These are phyloP conservation scores for Ascoidea asiatica DNA, from an alignment of 805 yeast genomes.

Conservation along the genomic window DNA sequence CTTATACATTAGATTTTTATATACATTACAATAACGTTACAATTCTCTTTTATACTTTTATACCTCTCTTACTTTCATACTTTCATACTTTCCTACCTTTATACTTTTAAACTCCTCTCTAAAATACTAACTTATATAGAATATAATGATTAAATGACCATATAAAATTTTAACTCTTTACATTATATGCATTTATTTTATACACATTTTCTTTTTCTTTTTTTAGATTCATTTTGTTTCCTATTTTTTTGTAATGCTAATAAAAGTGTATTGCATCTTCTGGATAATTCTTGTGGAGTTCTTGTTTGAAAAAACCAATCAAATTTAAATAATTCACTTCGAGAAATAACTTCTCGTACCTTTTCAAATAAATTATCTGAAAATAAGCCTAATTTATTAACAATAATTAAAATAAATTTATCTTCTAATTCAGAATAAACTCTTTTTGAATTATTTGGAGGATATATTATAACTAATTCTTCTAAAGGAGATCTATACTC, in stretches of 20 bases:
- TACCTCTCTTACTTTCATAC: too few species aligned
- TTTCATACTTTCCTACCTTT: background rate
- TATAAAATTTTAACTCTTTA: background rate
- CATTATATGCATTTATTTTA: background rate
- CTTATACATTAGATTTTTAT: too few species aligned
- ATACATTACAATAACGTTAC: too few species aligned
- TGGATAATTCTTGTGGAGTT: slow-evolving; percentile 56
- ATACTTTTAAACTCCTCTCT: background rate
- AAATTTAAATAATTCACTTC: slow-evolving; percentile 48
- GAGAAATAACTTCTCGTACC: slow-evolving; percentile 49
- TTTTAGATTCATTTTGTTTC: slow-evolving; percentile 46
- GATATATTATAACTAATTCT: slow-evolving; percentile 53
- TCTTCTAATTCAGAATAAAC: slow-evolving; percentile 61
- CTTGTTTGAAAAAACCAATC: slow-evolving; percentile 67
- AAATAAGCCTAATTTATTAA: slow-evolving; percentile 52
- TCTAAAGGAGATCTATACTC: slow-evolving; percentile 53
- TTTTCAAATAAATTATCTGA: slow-evolving; percentile 46
- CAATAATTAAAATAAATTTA: slow-evolving; percentile 45
- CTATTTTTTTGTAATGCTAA: slow-evolving; percentile 58
- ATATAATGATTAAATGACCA: background rate
- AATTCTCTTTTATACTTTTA: background rate
- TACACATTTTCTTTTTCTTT: slow-evolving; percentile 19
- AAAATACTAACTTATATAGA: background rate
- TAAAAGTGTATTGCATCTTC: slow-evolving; percentile 55
- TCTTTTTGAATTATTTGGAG: slow-evolving; percentile 74